Percentiles rank a stretch among this genome's conserved stretches.
phyloP scores from a whole-genome alignment of 1,139 yeast genomes.

The Suhomyces taliae region DNA sequence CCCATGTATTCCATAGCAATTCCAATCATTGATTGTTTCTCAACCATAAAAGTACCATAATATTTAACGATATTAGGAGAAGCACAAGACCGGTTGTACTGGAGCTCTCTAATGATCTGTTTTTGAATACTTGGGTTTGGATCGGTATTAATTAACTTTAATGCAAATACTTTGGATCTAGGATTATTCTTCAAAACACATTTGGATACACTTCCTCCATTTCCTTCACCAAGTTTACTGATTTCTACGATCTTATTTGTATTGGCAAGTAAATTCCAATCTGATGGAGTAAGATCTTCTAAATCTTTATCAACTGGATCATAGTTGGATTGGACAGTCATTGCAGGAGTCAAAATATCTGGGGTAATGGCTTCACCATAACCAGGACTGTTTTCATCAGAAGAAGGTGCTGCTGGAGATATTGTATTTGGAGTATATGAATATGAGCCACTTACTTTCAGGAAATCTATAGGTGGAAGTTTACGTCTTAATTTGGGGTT shows the following conservation, averaged over 20 bases:
- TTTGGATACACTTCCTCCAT: slow-evolving; percentile 86
- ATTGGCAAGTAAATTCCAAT: slow-evolving; percentile 70
- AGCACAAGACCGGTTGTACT: slow-evolving; percentile 78
- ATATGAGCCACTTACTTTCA: slow-evolving; percentile 34
- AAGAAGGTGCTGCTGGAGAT: slow-evolving; percentile 4
- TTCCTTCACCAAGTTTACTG: slow-evolving; percentile 85
- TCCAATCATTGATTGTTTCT: slow-evolving; percentile 70
- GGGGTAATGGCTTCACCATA: neutral
- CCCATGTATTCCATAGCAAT: slow-evolving; percentile 98
- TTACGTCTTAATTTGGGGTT: slow-evolving; percentile 32
- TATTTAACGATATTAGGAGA: slow-evolving; percentile 86
- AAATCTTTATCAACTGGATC: slow-evolving; percentile 21
- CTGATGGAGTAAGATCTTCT: slow-evolving; percentile 67
- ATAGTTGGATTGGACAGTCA: neutral
- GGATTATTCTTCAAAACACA: slow-evolving; percentile 46
- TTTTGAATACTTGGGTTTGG: slow-evolving; percentile 81
- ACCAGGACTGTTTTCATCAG: neutral
- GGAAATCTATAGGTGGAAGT: slow-evolving; percentile 47
- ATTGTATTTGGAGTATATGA: slow-evolving; percentile 15
- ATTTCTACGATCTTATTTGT: slow-evolving; percentile 59
- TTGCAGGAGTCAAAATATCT: neutral
- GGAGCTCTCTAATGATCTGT: slow-evolving; percentile 86
- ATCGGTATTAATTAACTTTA: slow-evolving; percentile 74
- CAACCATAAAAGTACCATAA: slow-evolving; percentile 86
- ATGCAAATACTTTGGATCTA: slow-evolving; percentile 70